phyloP scores from a whole-genome alignment of 176 grass and related monocot species.

The Rhipidocladum racemiflorum region DNA sequence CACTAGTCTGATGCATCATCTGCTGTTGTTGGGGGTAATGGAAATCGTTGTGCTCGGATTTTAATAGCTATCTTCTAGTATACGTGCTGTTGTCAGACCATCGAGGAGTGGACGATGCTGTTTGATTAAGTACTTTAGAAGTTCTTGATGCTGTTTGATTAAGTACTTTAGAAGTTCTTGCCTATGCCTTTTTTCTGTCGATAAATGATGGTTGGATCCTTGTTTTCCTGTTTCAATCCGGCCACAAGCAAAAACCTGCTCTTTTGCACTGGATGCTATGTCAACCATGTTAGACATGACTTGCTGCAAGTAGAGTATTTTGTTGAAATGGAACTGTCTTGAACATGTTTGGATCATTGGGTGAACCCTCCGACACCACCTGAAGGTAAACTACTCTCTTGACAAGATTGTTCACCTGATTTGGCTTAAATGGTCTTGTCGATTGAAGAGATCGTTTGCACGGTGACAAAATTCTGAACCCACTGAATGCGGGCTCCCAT shows the following conservation, averaged over 20 bases:
- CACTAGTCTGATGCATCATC: conserved; percentile 20
- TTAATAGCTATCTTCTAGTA: conserved; percentile 27
- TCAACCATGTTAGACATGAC: conserved; percentile 33
- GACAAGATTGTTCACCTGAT: background rate
- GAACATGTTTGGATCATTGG: background rate
- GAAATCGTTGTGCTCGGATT: conserved; percentile 26
- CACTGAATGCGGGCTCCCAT: background rate
- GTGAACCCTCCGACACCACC: background rate
- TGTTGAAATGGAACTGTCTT: background rate
- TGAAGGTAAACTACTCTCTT: background rate
- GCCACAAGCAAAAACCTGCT: conserved; percentile 22
- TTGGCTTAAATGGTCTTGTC: background rate
- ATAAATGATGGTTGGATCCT: conserved; percentile 52
- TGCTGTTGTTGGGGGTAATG: conserved; percentile 12
- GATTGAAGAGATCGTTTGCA: background rate
- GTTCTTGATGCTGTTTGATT: conserved; percentile 34
- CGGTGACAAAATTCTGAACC: background rate
- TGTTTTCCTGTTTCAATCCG: conserved; percentile 31
- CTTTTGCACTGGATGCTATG: conserved; percentile 21
- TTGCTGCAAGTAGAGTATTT: conserved; percentile 4
- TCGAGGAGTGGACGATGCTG: background rate
- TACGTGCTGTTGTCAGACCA: background rate
- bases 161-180: conserved; percentile 25
- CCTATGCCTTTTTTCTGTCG: conserved; percentile 17
- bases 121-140: conserved; percentile 40